Base-by-base conservation (phyloP, 208 protist genomes). In the Histomonas meleagridis region DNA sequence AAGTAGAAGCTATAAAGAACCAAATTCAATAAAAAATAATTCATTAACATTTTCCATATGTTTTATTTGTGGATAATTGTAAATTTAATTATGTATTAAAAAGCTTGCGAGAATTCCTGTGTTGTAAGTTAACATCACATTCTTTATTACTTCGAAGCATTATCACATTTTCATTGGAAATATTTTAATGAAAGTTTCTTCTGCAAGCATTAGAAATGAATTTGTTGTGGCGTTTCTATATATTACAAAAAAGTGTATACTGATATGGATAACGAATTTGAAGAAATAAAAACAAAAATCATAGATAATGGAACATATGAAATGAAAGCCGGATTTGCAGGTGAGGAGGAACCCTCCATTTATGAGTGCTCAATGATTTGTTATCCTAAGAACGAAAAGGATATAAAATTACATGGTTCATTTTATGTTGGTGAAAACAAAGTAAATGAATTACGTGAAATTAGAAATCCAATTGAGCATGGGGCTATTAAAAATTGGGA, bases 401-500 rank as follows among this genome's bases (percentile, higher is more conserved):
- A 79, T 79, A 46, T 79, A 16, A n/a, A n/a, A n/a, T n/a, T n/a
- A n/a, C 97, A 97, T 92, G 92, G 95, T 81, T 95, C 96, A 60
- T 96, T 97, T 28, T 98, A 98, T 96, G 96, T 98, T 76, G 97
- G 97, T 55, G 95, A 96, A 23, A 96, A 97, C 93, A 98, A 98
- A 94, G 96, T 97, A 55, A 96, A 97, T 90, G 97, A 98, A 94
- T 96, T 98, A 46, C 95, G 98, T 46, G 95, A 95, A 23, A 94
- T 98, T 43, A 96, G 97, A 93, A 97, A 98, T 93, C 96, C 97
- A 65, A 97, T 98, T 86, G 92, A 93, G 55, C 70, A 92, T 91
- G 79, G 97, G 62, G 97, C 98, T 91, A 96, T 98, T 26, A 97
- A 96, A 93, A 98, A 98, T 95, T 98, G 97, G 97, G 97, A 98